Conservation (phyloP, 345 rosid species). For the Gynandropsis gynandra region DNA sequence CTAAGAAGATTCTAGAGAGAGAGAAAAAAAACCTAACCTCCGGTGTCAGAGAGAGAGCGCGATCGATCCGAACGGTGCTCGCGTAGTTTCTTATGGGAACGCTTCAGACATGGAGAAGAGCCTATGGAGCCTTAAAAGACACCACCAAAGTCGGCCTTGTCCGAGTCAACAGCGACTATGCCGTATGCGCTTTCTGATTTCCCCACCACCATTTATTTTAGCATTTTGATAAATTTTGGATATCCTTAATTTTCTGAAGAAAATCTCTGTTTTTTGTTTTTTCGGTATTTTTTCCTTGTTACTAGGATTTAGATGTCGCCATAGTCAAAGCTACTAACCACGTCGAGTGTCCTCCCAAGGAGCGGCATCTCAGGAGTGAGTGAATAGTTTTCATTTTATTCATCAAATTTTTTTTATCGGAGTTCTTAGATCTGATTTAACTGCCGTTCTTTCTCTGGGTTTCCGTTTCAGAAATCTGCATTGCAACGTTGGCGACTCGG, state of each 20-base stretch:
- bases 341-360: conserved; percentile 97
- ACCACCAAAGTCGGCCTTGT: conserved; percentile 99
- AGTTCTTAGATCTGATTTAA: conserved; percentile 28
- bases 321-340: conserved; percentile 95
- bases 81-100: conserved; percentile 56
- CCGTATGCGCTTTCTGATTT: conserved; percentile 40
- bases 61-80: conserved; percentile 37
- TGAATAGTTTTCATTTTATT: not conserved
- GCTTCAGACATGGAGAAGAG: conserved; percentile 91
- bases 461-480: conserved; percentile 48
- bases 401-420: not conserved
- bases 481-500: conserved; percentile 65
- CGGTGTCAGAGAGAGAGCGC: conserved; percentile 3
- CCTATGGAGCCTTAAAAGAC: conserved; percentile 94
- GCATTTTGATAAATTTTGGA: not conserved
- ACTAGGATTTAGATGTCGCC: conserved; percentile 95
- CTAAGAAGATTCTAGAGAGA: conserved; percentile 4
- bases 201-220: not conserved
- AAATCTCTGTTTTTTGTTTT: conserved; percentile 12
- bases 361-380: conserved; percentile 86
- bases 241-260: not conserved
- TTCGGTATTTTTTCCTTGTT: conserved; percentile 14
- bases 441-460: not conserved
- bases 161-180: conserved; percentile 95
- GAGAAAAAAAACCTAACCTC: conserved; percentile 20